Evolutionary conservation across 2,329 filamentous ascomycete species (phyloP).

Genomic region (Pseudogymnoascus sp.): DNA sequence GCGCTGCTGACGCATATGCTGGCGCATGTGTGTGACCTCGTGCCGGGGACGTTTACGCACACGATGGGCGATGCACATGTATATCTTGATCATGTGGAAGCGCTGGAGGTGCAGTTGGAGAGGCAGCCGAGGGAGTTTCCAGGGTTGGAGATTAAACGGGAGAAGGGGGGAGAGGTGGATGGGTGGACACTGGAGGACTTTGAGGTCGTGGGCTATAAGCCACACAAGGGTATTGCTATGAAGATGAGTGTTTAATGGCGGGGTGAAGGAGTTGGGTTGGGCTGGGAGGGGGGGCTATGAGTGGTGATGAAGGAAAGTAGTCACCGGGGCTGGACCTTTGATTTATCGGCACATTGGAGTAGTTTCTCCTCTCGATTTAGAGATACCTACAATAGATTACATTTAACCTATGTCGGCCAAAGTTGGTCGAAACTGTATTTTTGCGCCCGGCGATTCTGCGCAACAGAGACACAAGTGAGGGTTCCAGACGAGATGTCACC

Average conservation of each 20-base stretch:
- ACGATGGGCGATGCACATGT: slow-evolving; percentile 98
- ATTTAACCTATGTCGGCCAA: not conserved
- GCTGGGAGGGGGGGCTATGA: not conserved
- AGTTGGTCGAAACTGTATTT: slow-evolving; percentile 1
- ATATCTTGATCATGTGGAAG: slow-evolving; percentile 86
- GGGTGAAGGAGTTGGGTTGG: not conserved
- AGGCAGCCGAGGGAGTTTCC: slow-evolving; percentile 78
- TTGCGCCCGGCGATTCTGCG: not conserved
- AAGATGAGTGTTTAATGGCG: slow-evolving; percentile 82
- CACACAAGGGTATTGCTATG: slow-evolving; percentile 89
- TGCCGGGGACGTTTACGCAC: slow-evolving; percentile 82
- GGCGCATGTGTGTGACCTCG: slow-evolving; percentile 73
- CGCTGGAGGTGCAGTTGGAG: slow-evolving; percentile 69
- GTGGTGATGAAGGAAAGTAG: not conserved
- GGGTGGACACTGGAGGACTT: slow-evolving; percentile 88
- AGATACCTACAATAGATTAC: not conserved
- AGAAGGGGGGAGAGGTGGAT: slow-evolving; percentile 68
- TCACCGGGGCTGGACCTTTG: not conserved
- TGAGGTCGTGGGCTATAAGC: slow-evolving; percentile 76
- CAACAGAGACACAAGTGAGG: not conserved
- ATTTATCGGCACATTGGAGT: not conserved
- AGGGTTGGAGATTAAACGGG: slow-evolving; percentile 60
- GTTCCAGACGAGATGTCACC: not conserved
- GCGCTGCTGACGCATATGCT: slow-evolving; percentile 93
- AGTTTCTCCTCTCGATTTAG: not conserved